These are phyloP conservation scores for Venturia aucupariae DNA, from an alignment of 2,329 filamentous ascomycete species.

Conservation along the genomic window DNA sequence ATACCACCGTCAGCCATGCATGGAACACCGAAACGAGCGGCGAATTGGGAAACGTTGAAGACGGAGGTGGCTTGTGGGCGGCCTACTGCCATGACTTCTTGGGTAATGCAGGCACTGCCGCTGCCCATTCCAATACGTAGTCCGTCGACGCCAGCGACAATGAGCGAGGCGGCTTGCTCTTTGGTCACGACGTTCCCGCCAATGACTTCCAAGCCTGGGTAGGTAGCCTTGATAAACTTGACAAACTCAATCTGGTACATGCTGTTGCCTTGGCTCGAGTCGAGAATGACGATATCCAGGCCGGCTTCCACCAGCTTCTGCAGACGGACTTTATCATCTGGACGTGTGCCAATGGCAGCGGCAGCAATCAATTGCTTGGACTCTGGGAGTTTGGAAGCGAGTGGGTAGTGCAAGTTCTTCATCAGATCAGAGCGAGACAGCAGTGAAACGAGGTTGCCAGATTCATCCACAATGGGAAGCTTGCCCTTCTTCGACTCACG, in stretches of 20 bases:
- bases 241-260: constrained; percentile 99
- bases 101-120: constrained; percentile 95
- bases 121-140: constrained; percentile 98
- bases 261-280: constrained; percentile 96
- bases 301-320: constrained; percentile 87
- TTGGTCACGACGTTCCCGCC: constrained; percentile 97
- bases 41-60: constrained; percentile 80
- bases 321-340: constrained; percentile 82
- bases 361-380: constrained; percentile 97
- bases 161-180: constrained; percentile 86
- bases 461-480: constrained; percentile 79
- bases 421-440: constrained; percentile 69
- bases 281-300: constrained; percentile 87
- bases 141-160: constrained; percentile 89
- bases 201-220: constrained; percentile 83
- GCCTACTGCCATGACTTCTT: constrained; percentile 99
- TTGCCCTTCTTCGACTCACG: constrained; percentile 98
- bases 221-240: constrained; percentile 85
- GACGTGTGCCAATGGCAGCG: constrained; percentile 88
- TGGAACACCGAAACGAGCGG: constrained; percentile 86
- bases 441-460: constrained; percentile 59
- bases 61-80: constrained; percentile 92
- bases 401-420: constrained; percentile 96
- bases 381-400: constrained; percentile 90
- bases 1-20: constrained; percentile 97